Percentiles rank a stretch among this genome's conserved stretches.
Evolutionary conservation across 2,329 filamentous ascomycete genomes (phyloP).

Genomic region (Arachnomyces sp.): DNA sequence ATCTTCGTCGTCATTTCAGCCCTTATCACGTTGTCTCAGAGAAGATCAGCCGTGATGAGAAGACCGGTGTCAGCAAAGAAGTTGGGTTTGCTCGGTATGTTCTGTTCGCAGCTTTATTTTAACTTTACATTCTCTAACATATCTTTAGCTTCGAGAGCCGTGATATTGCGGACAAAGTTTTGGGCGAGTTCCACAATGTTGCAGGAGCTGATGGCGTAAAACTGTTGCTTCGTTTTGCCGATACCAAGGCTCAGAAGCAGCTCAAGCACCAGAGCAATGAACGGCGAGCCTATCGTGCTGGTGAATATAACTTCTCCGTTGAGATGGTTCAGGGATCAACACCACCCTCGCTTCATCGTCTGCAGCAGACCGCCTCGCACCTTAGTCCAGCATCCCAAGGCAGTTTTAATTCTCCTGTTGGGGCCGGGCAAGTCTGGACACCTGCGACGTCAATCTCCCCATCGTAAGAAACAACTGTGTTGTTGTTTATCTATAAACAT

Average conservation of each 20-base stretch:
- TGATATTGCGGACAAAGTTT: conserved; percentile 82
- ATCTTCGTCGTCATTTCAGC: conserved; percentile 59
- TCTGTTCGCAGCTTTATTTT: conserved; percentile 5
- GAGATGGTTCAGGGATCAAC: conserved; percentile 39
- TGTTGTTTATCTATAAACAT: neutral
- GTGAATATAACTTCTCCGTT: conserved; percentile 70
- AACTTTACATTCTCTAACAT: conserved; percentile 7
- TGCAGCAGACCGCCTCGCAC: conserved; percentile 32
- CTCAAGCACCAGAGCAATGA: conserved; percentile 94
- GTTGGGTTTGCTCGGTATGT: conserved; percentile 92
- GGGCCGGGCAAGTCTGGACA: conserved; percentile 36
- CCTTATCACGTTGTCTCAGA: conserved; percentile 69
- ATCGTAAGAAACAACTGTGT: conserved; percentile 30
- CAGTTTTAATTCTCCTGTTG: conserved; percentile 37
- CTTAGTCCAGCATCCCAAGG: conserved; percentile 36
- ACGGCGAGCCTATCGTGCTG: conserved; percentile 88
- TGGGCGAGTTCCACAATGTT: conserved; percentile 75
- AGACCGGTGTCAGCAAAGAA: conserved; percentile 81
- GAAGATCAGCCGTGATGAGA: conserved; percentile 86
- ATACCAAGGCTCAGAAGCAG: conserved; percentile 93
- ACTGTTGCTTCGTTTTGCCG: conserved; percentile 91
- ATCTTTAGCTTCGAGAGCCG: conserved; percentile 71
- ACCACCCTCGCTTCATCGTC: conserved; percentile 35
- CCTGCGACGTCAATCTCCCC: conserved; percentile 43
- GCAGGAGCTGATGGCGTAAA: conserved; percentile 73